Evolutionary conservation across 192 early-diverging fungal genomes (phyloP).

Genomic region (Mortierella antarctica): DNA sequence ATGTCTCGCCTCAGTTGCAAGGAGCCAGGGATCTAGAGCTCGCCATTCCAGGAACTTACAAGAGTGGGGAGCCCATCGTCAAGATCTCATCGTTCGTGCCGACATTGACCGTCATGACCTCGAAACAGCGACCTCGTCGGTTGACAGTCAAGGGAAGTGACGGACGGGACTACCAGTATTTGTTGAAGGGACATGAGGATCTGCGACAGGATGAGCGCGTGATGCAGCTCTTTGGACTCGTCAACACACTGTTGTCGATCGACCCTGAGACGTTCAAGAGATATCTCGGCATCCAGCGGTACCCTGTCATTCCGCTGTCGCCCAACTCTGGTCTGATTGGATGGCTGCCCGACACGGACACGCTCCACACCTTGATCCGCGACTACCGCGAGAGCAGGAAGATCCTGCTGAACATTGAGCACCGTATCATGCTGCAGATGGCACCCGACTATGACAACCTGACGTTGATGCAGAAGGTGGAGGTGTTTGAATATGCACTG

Average conservation of each 20-base stretch:
- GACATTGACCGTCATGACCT: constrained; percentile 84
- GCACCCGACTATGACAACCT: constrained; percentile 92
- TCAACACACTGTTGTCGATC: constrained; percentile 86
- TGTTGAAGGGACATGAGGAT: constrained; percentile 98
- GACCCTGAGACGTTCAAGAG: constrained; percentile 92
- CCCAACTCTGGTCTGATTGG: constrained; percentile 96
- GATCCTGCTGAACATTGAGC: constrained; percentile 90
- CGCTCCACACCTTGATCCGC: constrained; percentile 84
- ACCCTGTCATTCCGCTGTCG: constrained; percentile 92
- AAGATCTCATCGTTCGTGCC: constrained; percentile 88
- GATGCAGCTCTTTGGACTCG: constrained; percentile 98
- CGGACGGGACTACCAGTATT: constrained; percentile 88
- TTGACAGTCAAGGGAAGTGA: constrained; percentile 89
- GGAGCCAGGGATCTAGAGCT: constrained; percentile 87
- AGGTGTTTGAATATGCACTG: constrained; percentile 94
- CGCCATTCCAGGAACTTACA: constrained; percentile 89
- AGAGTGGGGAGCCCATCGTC: constrained; percentile 87
- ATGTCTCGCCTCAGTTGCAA: constrained; percentile 89
- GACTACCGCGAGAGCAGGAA: constrained; percentile 88
- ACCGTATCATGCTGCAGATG: constrained; percentile 90
- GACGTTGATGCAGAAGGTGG: constrained; percentile 88
- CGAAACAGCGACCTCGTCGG: constrained; percentile 92
- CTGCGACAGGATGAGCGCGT: constrained; percentile 98
- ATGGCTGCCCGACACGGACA: constrained; percentile 92
- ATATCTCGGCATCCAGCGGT: constrained; percentile 90